A percentile compares a stretch with the other conserved stretches of the same genome.
Conservation (phyloP, 441 rosid species). For the Rhodomyrtus psidioides region DNA sequence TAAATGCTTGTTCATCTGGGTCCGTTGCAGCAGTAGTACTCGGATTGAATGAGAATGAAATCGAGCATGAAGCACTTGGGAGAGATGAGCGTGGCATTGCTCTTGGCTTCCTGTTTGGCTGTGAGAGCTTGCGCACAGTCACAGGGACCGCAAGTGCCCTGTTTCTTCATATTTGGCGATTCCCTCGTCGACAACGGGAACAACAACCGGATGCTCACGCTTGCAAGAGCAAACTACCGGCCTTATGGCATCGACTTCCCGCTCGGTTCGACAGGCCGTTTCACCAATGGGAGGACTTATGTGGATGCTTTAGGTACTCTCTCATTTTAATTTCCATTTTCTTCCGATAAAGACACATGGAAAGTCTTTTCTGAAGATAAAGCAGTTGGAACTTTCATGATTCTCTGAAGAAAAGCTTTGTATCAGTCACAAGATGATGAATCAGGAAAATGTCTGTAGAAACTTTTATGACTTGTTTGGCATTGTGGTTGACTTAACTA, state of each 20-base stretch:
- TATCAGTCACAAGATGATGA: neutral
- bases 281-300: slow-evolving; percentile 56
- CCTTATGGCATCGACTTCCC: slow-evolving; percentile 68
- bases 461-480: neutral
- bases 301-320: slow-evolving; percentile 55
- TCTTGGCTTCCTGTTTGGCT: slow-evolving; percentile 13
- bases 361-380: neutral
- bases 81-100: neutral
- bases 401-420: neutral
- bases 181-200: slow-evolving; percentile 67
- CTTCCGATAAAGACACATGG: neutral
- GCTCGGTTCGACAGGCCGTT: slow-evolving; percentile 47
- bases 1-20: neutral
- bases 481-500: neutral
- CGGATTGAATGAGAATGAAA: neutral
- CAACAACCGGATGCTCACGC: slow-evolving; percentile 39
- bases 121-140: slow-evolving; percentile 27
- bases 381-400: neutral
- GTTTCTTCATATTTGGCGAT: slow-evolving; percentile 55
- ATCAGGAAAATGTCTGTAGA: neutral
- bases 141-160: slow-evolving; percentile 45
- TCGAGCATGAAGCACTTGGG: neutral
- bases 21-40: slow-evolving; percentile 11
- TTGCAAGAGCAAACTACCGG: slow-evolving; percentile 59
- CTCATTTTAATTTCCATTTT: neutral